Evolutionary conservation across 768 basidiomycete genomes (phyloP).

Genomic region (Pleurotus salmoneostramineus): DNA sequence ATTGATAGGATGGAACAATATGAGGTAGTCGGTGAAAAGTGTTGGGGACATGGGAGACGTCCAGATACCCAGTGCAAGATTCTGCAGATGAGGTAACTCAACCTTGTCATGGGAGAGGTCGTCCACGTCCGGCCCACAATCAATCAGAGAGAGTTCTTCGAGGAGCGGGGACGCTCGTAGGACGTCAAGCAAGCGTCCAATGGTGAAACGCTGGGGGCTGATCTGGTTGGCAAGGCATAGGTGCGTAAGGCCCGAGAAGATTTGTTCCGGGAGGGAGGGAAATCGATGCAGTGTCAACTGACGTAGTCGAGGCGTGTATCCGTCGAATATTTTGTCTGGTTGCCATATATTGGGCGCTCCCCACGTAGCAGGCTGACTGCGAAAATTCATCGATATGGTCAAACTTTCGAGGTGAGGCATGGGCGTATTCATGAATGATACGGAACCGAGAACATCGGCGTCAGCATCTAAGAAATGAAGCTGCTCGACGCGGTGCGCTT

Average conservation of each 20-base stretch:
- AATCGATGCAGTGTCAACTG: not conserved
- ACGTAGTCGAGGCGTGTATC: not conserved
- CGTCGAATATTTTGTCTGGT: not conserved
- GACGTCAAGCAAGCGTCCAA: not conserved
- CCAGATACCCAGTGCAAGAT: not conserved
- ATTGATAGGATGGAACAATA: not conserved
- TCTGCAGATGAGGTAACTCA: not conserved
- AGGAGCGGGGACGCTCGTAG: not conserved
- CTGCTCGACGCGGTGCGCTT: not conserved
- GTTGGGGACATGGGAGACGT: not conserved
- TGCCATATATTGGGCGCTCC: not conserved
- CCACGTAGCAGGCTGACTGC: not conserved
- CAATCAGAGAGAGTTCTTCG: not conserved
- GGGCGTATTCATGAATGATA: not conserved
- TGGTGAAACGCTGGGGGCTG: not conserved
- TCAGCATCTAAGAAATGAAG: not conserved
- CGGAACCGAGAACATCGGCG: not conserved
- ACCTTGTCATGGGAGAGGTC: not conserved
- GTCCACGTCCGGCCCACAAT: not conserved
- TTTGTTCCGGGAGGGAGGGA: not conserved
- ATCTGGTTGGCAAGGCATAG: not conserved
- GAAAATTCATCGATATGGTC: constrained; percentile 1
- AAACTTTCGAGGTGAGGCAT: not conserved
- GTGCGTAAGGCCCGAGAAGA: constrained; percentile 1
- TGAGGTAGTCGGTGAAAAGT: not conserved